phyloP scores from a whole-genome alignment of 1,284 basidiomycete genomes.

The Cystobasidium slooffiae region DNA sequence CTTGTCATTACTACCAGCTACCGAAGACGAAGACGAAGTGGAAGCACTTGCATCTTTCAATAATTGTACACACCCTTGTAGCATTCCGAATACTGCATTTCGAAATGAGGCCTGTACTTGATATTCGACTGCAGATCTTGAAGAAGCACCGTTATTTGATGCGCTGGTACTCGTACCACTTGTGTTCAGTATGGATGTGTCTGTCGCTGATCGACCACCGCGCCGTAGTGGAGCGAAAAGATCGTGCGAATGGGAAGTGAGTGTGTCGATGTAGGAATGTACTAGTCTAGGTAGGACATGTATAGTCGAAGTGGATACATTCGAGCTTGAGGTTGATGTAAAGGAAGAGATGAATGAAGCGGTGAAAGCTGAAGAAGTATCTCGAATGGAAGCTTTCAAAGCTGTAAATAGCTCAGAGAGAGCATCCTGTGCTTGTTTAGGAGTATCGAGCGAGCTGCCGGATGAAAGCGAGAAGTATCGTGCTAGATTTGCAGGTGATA shows the following conservation, averaged over 20 bases:
- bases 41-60: background rate
- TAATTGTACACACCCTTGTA: conserved; percentile 1
- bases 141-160: background rate
- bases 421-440: conserved; percentile 22
- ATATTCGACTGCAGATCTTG: conserved; percentile 34
- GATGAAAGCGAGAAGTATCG: conserved; percentile 9
- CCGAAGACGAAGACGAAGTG: background rate
- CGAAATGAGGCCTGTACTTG: conserved; percentile 31
- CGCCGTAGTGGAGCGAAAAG: conserved; percentile 24
- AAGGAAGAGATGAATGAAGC: background rate
- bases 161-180: background rate
- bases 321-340: too few relatives aligned
- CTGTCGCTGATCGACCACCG: background rate
- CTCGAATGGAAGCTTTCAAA: background rate
- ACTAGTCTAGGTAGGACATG: conserved; percentile 17
- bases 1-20: background rate
- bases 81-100: conserved; percentile 29
- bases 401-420: conserved; percentile 26
- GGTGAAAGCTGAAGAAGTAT: background rate
- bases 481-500: conserved; percentile 32
- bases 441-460: background rate
- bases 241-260: conserved; percentile 16
- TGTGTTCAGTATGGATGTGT: too few relatives aligned
- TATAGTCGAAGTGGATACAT: background rate
- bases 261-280: background rate